phyloP scores from a whole-genome alignment of 805 yeast genomes.

The Kuraishia ogatae region DNA sequence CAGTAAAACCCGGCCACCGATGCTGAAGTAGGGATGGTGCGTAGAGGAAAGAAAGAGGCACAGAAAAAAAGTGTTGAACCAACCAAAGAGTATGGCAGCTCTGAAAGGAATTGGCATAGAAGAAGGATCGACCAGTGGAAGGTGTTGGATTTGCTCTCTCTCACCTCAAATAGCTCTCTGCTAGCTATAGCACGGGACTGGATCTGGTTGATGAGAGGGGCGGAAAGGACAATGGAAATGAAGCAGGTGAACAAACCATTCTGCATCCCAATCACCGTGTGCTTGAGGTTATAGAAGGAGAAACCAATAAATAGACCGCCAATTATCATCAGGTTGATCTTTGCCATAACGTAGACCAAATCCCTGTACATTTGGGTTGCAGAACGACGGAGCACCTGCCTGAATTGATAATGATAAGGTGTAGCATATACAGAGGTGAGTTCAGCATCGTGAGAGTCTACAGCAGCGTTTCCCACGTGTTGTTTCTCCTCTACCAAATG shows the following conservation, averaged over 20 bases:
- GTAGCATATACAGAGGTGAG: slow-evolving; percentile 23
- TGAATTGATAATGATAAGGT: slow-evolving; percentile 34
- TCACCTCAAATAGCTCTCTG: slow-evolving; percentile 50
- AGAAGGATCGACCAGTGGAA: slow-evolving; percentile 55
- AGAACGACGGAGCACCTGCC: slow-evolving; percentile 32
- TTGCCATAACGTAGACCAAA: slow-evolving; percentile 54
- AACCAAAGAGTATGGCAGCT: slow-evolving; percentile 45
- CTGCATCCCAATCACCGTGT: slow-evolving; percentile 41
- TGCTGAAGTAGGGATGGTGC: slow-evolving; percentile 23
- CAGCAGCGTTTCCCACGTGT: slow-evolving; percentile 9
- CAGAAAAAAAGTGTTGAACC: slow-evolving; percentile 27
- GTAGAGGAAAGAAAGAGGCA: slow-evolving; percentile 3
- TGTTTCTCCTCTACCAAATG: slow-evolving; percentile 20
- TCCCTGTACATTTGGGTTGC: slow-evolving; percentile 46
- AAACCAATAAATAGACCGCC: slow-evolving; percentile 66
- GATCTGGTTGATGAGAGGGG: slow-evolving; percentile 54
- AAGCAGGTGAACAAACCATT: slow-evolving; percentile 51
- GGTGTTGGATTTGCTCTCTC: slow-evolving; percentile 57
- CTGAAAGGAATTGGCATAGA: slow-evolving; percentile 39
- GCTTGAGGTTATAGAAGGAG: slow-evolving; percentile 50
- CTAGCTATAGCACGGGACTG: slow-evolving; percentile 43
- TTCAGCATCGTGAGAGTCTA: neutral
- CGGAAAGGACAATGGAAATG: slow-evolving; percentile 42
- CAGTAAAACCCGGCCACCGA: slow-evolving; percentile 40
- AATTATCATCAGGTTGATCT: slow-evolving; percentile 33